These are phyloP conservation scores for Myxozyma udenii DNA, from an alignment of 805 yeast genomes.

Conservation along the genomic window DNA sequence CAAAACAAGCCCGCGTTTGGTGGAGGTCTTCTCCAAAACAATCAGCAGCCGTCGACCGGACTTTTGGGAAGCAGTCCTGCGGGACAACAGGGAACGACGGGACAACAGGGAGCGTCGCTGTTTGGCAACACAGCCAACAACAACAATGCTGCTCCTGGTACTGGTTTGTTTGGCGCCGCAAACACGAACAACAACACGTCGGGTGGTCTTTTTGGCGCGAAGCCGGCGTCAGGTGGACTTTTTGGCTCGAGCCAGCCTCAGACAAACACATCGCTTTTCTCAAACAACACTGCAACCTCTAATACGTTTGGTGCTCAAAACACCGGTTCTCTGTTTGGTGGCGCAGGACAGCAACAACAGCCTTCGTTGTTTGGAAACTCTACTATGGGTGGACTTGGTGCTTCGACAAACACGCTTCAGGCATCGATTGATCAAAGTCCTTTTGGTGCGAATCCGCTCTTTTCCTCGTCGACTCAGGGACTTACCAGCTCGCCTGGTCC, in stretches of 20 bases:
- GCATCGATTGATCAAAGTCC: slow-evolving; percentile 56
- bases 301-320: slow-evolving; percentile 47
- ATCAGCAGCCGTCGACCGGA: slow-evolving; percentile 20
- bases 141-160: slow-evolving; percentile 24
- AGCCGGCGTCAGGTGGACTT: slow-evolving; percentile 31
- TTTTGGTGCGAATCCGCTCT: slow-evolving; percentile 75
- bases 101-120: slow-evolving; percentile 29
- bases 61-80: slow-evolving; percentile 9
- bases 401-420: slow-evolving; percentile 35
- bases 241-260: slow-evolving; percentile 30
- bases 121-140: slow-evolving; percentile 34
- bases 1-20: slow-evolving; percentile 24
- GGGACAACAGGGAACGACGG: slow-evolving; percentile 45
- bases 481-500: slow-evolving; percentile 45
- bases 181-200: slow-evolving; percentile 26
- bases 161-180: slow-evolving; percentile 29
- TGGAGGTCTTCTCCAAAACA: slow-evolving; percentile 17
- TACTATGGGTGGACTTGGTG: slow-evolving; percentile 6
- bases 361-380: slow-evolving; percentile 27
- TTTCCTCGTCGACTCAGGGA: slow-evolving; percentile 40
- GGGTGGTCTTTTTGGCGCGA: slow-evolving; percentile 37
- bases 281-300: slow-evolving; percentile 32
- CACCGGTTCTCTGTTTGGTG: slow-evolving; percentile 20
- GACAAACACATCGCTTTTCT: slow-evolving; percentile 27
- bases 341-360: slow-evolving; percentile 21